phyloP scores from a whole-genome alignment of 257 asterid species.

The Anisodus tanguticus region DNA sequence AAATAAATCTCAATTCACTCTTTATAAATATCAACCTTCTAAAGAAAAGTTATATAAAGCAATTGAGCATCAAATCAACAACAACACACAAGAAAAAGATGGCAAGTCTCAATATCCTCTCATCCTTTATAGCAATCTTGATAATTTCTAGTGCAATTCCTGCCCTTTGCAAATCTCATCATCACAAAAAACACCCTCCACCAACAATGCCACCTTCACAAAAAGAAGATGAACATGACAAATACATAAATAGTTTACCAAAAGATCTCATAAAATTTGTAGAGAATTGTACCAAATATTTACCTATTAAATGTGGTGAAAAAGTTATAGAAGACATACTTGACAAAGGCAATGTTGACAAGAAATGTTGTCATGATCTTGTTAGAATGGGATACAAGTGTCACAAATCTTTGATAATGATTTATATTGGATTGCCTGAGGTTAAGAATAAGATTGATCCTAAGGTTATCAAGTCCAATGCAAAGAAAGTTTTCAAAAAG shows the following conservation, averaged over 20 bases:
- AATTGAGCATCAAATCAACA: constrained; percentile 12
- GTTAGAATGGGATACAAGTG: constrained; percentile 16
- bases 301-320: neutral
- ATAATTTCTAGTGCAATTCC: constrained; percentile 19
- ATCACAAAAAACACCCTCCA: too few species aligned
- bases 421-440: constrained; percentile 24
- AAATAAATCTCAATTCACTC: neutral
- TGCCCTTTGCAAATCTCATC: constrained; percentile 17
- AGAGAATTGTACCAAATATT: neutral
- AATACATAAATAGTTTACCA: constrained; percentile 19
- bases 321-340: neutral
- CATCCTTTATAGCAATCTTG: neutral
- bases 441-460: constrained; percentile 20
- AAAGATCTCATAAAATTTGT: neutral
- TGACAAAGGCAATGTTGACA: neutral
- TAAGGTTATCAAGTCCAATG: neutral
- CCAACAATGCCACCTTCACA: neutral
- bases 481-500: neutral
- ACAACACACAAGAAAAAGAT: neutral
- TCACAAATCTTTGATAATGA: neutral
- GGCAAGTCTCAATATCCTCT: constrained; percentile 10
- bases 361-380: constrained; percentile 23
- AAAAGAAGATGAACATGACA: constrained; percentile 1
- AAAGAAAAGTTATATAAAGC: neutral
- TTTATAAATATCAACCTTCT: neutral